These are phyloP conservation scores for Flueggea neowawraea DNA, from an alignment of 441 rosid genomes.

Conservation along the genomic window DNA sequence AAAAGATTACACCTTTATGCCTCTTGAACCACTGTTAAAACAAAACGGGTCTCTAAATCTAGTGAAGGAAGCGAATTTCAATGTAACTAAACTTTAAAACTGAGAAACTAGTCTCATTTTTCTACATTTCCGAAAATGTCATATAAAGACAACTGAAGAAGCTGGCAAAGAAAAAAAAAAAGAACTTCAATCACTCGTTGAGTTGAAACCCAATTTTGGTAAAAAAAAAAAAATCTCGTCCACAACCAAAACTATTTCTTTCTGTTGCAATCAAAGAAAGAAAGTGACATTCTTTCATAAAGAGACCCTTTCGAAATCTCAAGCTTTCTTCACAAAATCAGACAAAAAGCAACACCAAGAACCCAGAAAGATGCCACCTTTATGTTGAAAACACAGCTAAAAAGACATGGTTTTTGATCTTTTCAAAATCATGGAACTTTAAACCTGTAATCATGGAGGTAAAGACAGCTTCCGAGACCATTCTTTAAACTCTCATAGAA, in stretches of 20 bases:
- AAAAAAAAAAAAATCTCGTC: slow-evolving; percentile 1
- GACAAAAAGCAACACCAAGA: slow-evolving; percentile 14
- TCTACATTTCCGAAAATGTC: slow-evolving; percentile 28
- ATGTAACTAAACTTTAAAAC: slow-evolving; percentile 15
- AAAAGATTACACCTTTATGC: slow-evolving; percentile 17
- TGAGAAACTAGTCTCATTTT: slow-evolving; percentile 11
- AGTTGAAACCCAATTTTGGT: slow-evolving; percentile 1
- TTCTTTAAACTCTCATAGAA: too few species aligned
- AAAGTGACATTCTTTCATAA: neutral
- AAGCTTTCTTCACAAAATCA: slow-evolving; percentile 18
- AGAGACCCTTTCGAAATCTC: slow-evolving; percentile 17
- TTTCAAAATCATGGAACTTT: slow-evolving; percentile 1
- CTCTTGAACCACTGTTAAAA: slow-evolving; percentile 16
- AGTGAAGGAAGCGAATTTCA: neutral
- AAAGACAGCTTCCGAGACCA: too few species aligned
- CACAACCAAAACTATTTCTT: slow-evolving; percentile 3
- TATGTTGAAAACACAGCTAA: neutral
- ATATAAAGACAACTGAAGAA: neutral
- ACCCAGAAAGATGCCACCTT: neutral
- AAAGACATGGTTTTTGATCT: slow-evolving; percentile 10
- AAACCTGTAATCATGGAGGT: too few species aligned
- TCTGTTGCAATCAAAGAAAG: neutral
- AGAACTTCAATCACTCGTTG: slow-evolving; percentile 3
- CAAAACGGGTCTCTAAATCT: slow-evolving; percentile 1
- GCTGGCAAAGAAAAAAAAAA: neutral